phyloP scores from a whole-genome alignment of 208 protist species.

The Wallacemonas sp. region DNA sequence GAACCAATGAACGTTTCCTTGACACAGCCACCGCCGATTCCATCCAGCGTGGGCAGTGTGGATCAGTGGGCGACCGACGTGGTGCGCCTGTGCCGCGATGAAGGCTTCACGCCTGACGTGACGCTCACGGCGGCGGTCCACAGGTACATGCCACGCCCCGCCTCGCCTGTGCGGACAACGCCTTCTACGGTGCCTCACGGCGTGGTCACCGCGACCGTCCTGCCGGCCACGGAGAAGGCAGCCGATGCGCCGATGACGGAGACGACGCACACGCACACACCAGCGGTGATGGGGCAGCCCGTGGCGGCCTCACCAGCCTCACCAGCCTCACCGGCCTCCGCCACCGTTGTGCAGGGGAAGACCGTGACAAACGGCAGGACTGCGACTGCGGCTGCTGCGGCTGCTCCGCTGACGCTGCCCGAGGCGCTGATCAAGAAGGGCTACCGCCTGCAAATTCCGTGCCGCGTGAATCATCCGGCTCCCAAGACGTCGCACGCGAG shows the following conservation, averaged over 20 bases:
- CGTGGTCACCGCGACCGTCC: background rate
- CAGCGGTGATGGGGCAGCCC: too few relatives aligned
- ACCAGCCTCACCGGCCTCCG: background rate
- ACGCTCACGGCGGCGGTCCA: constrained; percentile 17
- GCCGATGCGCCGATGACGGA: too few relatives aligned
- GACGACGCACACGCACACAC: too few relatives aligned
- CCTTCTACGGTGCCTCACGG: too few relatives aligned
- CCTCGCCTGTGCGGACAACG: too few relatives aligned
- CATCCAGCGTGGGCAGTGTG: constrained; percentile 1
- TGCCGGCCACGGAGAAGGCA: background rate
- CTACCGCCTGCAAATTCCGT: constrained; percentile 52
- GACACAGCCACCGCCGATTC: background rate
- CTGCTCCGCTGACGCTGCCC: constrained; percentile 14
- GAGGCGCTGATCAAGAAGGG: constrained; percentile 31
- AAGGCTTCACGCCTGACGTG: constrained; percentile 27
- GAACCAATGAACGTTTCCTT: background rate
- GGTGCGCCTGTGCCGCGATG: constrained; percentile 21
- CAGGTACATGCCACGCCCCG: background rate
- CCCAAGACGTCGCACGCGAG: background rate
- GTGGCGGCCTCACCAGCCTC: too few relatives aligned
- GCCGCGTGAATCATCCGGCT: background rate
- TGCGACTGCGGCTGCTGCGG: constrained; percentile 16
- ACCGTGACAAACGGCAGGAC: background rate
- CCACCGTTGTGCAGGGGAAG: background rate
- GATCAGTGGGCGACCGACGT: constrained; percentile 49